These are phyloP conservation scores for Peribolospora baueri DNA, from an alignment of 768 basidiomycete species.

Conservation along the genomic window DNA sequence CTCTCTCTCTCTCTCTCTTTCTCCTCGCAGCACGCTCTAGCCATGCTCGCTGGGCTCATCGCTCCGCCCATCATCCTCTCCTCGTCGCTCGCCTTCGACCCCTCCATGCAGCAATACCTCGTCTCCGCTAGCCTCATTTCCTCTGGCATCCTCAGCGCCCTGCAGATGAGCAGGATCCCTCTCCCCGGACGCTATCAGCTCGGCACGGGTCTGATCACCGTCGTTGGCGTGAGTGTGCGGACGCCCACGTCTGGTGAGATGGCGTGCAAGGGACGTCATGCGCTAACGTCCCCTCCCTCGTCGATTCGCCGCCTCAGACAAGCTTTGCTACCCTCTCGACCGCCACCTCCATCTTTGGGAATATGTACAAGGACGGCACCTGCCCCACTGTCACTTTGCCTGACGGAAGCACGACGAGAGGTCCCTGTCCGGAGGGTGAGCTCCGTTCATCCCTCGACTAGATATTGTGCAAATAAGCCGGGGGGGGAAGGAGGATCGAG, in stretches of 20 bases:
- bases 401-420: slow-evolving; percentile 36
- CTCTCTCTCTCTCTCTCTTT: slow-evolving; percentile 36
- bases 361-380: slow-evolving; percentile 51
- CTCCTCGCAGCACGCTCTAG: slow-evolving; percentile 23
- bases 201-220: slow-evolving; percentile 56
- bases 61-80: slow-evolving; percentile 65
- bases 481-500: too few relatives aligned
- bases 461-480: too few relatives aligned
- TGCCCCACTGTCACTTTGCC: slow-evolving; percentile 35
- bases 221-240: slow-evolving; percentile 30
- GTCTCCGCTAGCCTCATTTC: slow-evolving; percentile 56
- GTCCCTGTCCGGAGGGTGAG: slow-evolving; percentile 14
- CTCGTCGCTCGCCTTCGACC: slow-evolving; percentile 34
- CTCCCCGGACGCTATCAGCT: slow-evolving; percentile 17
- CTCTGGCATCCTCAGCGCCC: slow-evolving; percentile 24
- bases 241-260: not conserved
- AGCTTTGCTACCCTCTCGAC: slow-evolving; percentile 57
- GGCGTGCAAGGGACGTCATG: not conserved
- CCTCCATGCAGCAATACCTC: slow-evolving; percentile 42
- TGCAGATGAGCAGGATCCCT: slow-evolving; percentile 39
- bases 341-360: slow-evolving; percentile 26
- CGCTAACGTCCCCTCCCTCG: too few relatives aligned
- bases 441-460: not conserved
- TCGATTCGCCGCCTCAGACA: slow-evolving; percentile 17
- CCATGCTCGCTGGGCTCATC: slow-evolving; percentile 33